Conservation (phyloP, 1,284 basidiomycete species). For the Vanrija sp. region DNA sequence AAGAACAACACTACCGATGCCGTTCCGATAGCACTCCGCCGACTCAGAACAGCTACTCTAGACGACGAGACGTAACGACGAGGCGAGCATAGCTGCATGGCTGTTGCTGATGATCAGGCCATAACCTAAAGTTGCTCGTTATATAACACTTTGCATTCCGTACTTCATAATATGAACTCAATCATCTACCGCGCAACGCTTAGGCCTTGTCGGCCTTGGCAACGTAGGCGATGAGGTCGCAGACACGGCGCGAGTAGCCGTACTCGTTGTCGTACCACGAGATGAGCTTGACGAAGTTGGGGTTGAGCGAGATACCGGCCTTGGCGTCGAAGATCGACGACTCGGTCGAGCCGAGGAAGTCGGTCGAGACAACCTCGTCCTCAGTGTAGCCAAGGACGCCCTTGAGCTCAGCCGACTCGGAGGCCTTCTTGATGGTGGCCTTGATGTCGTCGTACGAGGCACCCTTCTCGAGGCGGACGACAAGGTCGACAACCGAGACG, state of each 20-base stretch:
- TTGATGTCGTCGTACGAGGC: conserved; percentile 91
- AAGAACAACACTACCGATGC: too few species aligned
- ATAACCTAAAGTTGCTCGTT: too few species aligned
- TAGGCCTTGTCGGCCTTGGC: conserved; percentile 52
- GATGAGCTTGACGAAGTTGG: conserved; percentile 92
- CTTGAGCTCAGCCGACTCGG: conserved; percentile 62
- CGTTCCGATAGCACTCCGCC: too few species aligned
- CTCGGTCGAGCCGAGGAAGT: conserved; percentile 76
- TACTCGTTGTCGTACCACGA: conserved; percentile 80
- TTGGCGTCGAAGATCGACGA: conserved; percentile 88
- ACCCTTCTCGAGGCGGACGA: conserved; percentile 83
- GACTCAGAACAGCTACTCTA: too few species aligned
- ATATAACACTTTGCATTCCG: too few species aligned
- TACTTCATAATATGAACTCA: too few species aligned
- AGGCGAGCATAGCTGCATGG: too few species aligned
- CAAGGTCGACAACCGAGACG: conserved; percentile 98
- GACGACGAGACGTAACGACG: too few species aligned
- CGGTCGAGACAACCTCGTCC: conserved; percentile 89
- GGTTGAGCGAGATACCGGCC: conserved; percentile 90
- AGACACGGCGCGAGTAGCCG: conserved; percentile 88
- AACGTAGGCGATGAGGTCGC: conserved; percentile 80
- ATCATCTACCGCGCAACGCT: too few species aligned
- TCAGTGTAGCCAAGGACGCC: conserved; percentile 94
- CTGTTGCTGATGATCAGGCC: too few species aligned
- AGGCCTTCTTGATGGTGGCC: conserved; percentile 74